Evolutionary conservation across 2,329 filamentous ascomycete genomes (phyloP).

Genomic region (Colletotrichum destructivum): DNA sequence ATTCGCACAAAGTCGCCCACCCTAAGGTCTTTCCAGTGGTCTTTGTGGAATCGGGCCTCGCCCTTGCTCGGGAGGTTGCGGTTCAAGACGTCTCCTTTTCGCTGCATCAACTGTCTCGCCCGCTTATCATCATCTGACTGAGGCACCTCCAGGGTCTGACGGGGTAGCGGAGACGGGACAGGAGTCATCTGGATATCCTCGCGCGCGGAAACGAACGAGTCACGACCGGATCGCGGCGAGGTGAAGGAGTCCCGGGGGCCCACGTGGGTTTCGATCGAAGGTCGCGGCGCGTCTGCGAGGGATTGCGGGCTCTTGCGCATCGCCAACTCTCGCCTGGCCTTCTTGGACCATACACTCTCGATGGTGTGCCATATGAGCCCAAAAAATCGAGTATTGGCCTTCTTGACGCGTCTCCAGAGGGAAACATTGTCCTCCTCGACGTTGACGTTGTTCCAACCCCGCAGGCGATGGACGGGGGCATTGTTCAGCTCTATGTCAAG

Average conservation of each 20-base stretch:
- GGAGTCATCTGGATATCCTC: constrained; percentile 96
- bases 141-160: constrained; percentile 55
- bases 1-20: constrained; percentile 97
- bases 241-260: constrained; percentile 67
- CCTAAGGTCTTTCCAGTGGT: constrained; percentile 94
- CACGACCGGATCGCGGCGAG: constrained; percentile 59
- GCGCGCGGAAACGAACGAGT: constrained; percentile 68
- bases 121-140: constrained; percentile 53
- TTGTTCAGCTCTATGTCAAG: constrained; percentile 97
- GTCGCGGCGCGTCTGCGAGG: constrained; percentile 61
- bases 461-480: constrained; percentile 89
- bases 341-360: constrained; percentile 65
- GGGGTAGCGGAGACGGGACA: constrained; percentile 83
- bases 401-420: constrained; percentile 90
- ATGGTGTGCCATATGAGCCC: constrained; percentile 67
- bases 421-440: constrained; percentile 89
- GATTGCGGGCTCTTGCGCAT: constrained; percentile 61
- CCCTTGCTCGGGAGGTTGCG: constrained; percentile 75
- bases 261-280: constrained; percentile 74
- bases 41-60: constrained; percentile 89
- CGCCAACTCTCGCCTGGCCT: constrained; percentile 64
- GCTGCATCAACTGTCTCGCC: constrained; percentile 57
- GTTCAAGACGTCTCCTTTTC: constrained; percentile 78
- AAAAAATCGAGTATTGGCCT: constrained; percentile 79
- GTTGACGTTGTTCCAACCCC: constrained; percentile 94